Evolutionary conservation across 352 stramenopile species (phyloP), one percentile per base, ranked within the genome.

Genomic region (Phytopythium montanum): DNA sequence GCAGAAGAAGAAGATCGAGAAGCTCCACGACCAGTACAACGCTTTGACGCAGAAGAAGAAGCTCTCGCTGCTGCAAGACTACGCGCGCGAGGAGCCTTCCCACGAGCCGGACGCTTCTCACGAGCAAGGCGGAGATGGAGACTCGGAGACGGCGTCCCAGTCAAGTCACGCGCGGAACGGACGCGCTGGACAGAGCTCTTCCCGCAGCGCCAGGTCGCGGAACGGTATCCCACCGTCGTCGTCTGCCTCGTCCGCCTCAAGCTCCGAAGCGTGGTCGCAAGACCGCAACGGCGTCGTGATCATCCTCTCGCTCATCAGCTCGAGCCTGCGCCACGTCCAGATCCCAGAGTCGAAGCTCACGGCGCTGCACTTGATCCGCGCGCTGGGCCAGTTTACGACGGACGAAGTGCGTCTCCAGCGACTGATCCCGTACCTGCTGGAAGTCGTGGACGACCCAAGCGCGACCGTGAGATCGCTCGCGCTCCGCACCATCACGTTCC

Each of bases 351-450:
- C 81, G 13, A 96, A 96, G 53, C 68, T 94, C 23, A 97, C 96
- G 14, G 92, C 91, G 3, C 66, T 99, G 34, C 93, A 98, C 64
- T 71, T 98, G 16, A 87, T 99, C 56, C 79, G 87, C n/a, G 78
- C 88, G 18, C 66, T 98, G 21, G 87, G 87, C 7, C 73, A 88
- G 58, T 96, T 92, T 64, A 91, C 90, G 23, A 93, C 79, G 9
- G 96, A 99, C 56, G 94, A 98, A 73, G 92, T 96, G 29, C 81
- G 95, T 39, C 83, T 99, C 12, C 95, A 99, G 67, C 82, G 95
- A 56, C 74, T 99, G 55, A 79, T 99, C 38, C 97, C 92, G 23
- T 97, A 96, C 61, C 69, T 97, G 33, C 75, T 98, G 34, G 92
- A 95, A 56, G 67, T 98, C 31, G 85, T 99, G 33, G 90, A 98